These are phyloP conservation scores for Fomitopsis betulina DNA, from an alignment of 1,284 basidiomycete species.

Conservation along the genomic window DNA sequence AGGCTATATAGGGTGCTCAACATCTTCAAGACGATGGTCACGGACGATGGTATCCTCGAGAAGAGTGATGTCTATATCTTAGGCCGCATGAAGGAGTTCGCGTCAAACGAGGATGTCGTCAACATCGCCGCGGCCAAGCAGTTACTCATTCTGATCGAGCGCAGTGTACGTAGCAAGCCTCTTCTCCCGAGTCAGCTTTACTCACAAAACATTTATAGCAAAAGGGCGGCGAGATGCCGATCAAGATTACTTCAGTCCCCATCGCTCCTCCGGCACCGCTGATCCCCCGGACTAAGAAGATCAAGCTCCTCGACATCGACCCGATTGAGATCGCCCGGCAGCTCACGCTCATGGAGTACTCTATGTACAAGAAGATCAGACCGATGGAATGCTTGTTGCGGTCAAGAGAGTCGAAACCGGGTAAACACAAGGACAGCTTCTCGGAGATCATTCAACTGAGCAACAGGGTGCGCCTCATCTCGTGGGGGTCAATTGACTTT, in stretches of 20 bases:
- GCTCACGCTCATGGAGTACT: slow-evolving; percentile 89
- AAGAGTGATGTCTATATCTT: slow-evolving; percentile 79
- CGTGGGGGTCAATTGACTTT: neutral
- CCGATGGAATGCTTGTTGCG: slow-evolving; percentile 90
- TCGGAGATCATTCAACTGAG: slow-evolving; percentile 89
- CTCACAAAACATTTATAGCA: slow-evolving; percentile 33
- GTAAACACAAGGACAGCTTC: slow-evolving; percentile 77
- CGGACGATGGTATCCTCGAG: slow-evolving; percentile 77
- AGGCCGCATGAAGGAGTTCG: slow-evolving; percentile 75
- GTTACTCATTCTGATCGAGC: slow-evolving; percentile 68
- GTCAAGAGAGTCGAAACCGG: slow-evolving; percentile 69
- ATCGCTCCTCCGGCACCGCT: slow-evolving; percentile 71
- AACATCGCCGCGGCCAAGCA: slow-evolving; percentile 69
- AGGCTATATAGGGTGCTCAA: slow-evolving; percentile 64
- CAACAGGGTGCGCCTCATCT: slow-evolving; percentile 64
- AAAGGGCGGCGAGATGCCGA: slow-evolving; percentile 50
- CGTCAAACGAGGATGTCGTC: slow-evolving; percentile 61
- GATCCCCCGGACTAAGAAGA: slow-evolving; percentile 71
- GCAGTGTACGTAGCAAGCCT: slow-evolving; percentile 52
- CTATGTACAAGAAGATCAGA: slow-evolving; percentile 84
- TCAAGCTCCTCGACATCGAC: slow-evolving; percentile 87
- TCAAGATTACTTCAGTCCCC: slow-evolving; percentile 39
- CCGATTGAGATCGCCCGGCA: slow-evolving; percentile 91
- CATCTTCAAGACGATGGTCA: slow-evolving; percentile 77
- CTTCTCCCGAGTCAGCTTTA: neutral